These are phyloP conservation scores for Ganoderma meredithae DNA, from an alignment of 1,284 basidiomycete species.

Conservation along the genomic window DNA sequence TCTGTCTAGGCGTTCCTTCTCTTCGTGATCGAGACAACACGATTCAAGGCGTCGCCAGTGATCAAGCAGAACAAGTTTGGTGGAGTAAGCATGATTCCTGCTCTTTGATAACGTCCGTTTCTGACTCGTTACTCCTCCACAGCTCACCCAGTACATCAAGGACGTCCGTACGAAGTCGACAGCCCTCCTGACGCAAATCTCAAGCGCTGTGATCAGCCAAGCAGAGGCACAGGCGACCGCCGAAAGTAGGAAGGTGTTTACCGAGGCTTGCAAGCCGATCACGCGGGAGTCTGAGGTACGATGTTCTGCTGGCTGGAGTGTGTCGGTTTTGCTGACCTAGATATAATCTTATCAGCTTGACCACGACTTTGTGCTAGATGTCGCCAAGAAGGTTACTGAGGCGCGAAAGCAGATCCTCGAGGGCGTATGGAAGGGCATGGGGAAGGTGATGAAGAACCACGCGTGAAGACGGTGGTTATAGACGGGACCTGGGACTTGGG, in stretches of 20 bases:
- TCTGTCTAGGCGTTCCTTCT: slow-evolving; percentile 67
- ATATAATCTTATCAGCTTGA: slow-evolving; percentile 54
- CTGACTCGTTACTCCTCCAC: slow-evolving; percentile 15
- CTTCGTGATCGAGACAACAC: slow-evolving; percentile 66
- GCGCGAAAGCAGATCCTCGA: slow-evolving; percentile 75
- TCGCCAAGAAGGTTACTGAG: slow-evolving; percentile 72
- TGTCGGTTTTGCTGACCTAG: slow-evolving; percentile 1
- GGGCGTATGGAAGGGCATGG: slow-evolving; percentile 73
- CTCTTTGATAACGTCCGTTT: slow-evolving; percentile 35
- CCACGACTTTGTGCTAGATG: slow-evolving; percentile 65
- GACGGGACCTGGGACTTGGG: slow-evolving; percentile 14
- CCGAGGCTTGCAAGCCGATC: slow-evolving; percentile 56
- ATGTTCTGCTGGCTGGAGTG: slow-evolving; percentile 11
- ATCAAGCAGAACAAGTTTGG: slow-evolving; percentile 79
- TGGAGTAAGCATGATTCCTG: slow-evolving; percentile 46
- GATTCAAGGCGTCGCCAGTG: slow-evolving; percentile 73
- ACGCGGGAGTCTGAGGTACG: slow-evolving; percentile 52
- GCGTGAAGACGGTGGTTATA: slow-evolving; percentile 31
- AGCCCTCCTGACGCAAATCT: slow-evolving; percentile 62
- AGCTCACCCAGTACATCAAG: slow-evolving; percentile 75
- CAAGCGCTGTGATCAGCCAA: slow-evolving; percentile 55
- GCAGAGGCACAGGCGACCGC: slow-evolving; percentile 57
- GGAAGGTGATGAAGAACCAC: slow-evolving; percentile 58
- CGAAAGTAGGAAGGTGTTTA: slow-evolving; percentile 59
- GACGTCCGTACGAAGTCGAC: slow-evolving; percentile 60